Conservation (phyloP, 768 basidiomycete species). For the Russula lepida region DNA sequence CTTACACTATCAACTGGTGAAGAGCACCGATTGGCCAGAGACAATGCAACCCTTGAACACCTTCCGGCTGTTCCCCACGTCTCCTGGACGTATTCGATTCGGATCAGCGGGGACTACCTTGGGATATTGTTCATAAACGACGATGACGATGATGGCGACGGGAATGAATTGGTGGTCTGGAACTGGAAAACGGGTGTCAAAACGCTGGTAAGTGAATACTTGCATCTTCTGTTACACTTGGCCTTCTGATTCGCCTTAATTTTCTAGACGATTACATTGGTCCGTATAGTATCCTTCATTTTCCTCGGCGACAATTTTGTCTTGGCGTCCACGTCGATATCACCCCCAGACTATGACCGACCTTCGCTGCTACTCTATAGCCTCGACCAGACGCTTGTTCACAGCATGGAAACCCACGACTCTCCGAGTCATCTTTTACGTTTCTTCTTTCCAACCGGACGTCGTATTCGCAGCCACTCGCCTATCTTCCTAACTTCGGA, state of each 20-base stretch:
- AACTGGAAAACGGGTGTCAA: conserved; percentile 18
- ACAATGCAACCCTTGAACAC: conserved; percentile 11
- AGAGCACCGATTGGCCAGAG: conserved; percentile 3
- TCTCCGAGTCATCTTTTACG: conserved; percentile 1
- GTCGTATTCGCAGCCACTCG: too few relatives aligned
- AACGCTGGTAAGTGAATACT: conserved; percentile 3
- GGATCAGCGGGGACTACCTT: conserved; percentile 13
- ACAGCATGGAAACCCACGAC: not conserved
- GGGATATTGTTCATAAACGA: conserved; percentile 7
- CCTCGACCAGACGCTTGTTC: conserved; percentile 1
- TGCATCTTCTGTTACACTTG: not conserved
- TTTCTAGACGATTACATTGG: not conserved
- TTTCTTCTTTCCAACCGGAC: not conserved
- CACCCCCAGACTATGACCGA: not conserved
- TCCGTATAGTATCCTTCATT: conserved; percentile 6
- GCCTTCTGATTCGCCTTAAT: not conserved
- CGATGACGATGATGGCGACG: not conserved
- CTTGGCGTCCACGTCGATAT: conserved; percentile 3
- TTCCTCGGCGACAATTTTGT: conserved; percentile 10
- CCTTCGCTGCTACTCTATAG: conserved; percentile 15
- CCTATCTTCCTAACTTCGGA: conserved; percentile 8
- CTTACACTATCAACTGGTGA: conserved; percentile 8
- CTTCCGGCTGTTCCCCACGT: not conserved
- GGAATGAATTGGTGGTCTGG: conserved; percentile 14
- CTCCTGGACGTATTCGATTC: conserved; percentile 14